phyloP scores from a whole-genome alignment of 495 filamentous ascomycete genomes.

The Aspergillus kassunensis region DNA sequence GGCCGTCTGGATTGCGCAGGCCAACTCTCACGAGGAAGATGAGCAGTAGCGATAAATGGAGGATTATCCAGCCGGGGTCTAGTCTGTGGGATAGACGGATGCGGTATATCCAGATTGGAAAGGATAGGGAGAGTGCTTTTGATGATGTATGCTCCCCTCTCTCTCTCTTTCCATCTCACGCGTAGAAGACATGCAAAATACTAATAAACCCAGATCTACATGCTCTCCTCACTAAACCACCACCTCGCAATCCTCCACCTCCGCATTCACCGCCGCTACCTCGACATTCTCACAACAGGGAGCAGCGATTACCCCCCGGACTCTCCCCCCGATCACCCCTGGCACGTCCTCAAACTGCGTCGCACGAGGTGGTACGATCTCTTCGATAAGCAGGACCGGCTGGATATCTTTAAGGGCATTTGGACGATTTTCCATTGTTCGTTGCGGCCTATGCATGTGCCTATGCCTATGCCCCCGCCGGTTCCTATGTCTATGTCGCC shows the following conservation, averaged over 20 bases:
- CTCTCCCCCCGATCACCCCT: constrained; percentile 52
- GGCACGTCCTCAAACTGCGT: constrained; percentile 60
- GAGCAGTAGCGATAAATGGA: constrained; percentile 37
- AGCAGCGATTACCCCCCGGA: constrained; percentile 32
- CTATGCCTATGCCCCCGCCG: no score
- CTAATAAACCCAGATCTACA: constrained; percentile 65
- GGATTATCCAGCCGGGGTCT: constrained; percentile 57
- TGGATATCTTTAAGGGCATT: constrained; percentile 65
- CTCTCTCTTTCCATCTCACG: neutral
- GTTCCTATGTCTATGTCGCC: no score
- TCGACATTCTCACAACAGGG: constrained; percentile 49
- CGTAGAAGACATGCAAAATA: neutral
- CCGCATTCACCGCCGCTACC: constrained; percentile 62
- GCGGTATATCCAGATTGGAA: constrained; percentile 69
- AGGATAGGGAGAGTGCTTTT: constrained; percentile 40
- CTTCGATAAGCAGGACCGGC: constrained; percentile 60
- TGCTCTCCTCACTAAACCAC: constrained; percentile 78
- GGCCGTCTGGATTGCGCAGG: constrained; percentile 33
- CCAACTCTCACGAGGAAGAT: constrained; percentile 31
- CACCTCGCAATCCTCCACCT: constrained; percentile 74
- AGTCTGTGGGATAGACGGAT: constrained; percentile 75
- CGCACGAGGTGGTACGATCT: constrained; percentile 79
- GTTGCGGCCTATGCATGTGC: constrained; percentile 45
- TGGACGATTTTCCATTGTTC: constrained; percentile 74
- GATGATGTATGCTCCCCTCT: constrained; percentile 47